Evolutionary conservation across 2,329 filamentous ascomycete genomes (phyloP), one percentile per base, ranked within the genome.

Genomic region (Xylariaceae sp.): DNA sequence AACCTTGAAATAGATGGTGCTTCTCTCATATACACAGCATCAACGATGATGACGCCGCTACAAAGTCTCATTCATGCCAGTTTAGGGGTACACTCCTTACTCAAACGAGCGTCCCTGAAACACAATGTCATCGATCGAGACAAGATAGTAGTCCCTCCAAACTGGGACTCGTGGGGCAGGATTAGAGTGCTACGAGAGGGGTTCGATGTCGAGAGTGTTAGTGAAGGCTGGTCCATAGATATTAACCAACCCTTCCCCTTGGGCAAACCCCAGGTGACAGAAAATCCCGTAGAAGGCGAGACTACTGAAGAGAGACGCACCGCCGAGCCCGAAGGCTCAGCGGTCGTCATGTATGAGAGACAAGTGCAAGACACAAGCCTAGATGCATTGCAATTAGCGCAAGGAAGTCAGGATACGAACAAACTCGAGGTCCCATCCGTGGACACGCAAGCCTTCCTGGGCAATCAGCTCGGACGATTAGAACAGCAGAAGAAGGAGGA

Each of bases 111-210:
- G 66, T 83, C 87, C 29, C 78, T 95, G 29, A 94, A 90, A 72
- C 88, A 91, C 69, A 95, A 96, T 65, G 88, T 95, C 57, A 94
- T 95, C 62, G 94, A 94, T 73, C 82, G 92, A 56, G 91, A 96
- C 71, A 95, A 95, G 77, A 91, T 99, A 52, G 79, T 96, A 4
- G 88, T 99, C 0, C 92, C 92, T 1, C 88, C 91, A 12, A 96
- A 96, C 70, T 99, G 94, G 94, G 94, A 99, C 71, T 96, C 91
- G 0, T 96, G 91, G 89, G 91, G 91, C 56, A 99, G 97, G 73
- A 96, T 99, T 57, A 82, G 92, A 42, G 90, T 97, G 44, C 77
- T 97, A 31, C 84, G 90, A 51, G 94, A 96, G 67, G 89, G 86
- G 0, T 97, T 97, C 65, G 90, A 97, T 62, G 89, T 95, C 27